Percentiles rank a stretch among this genome's conserved stretches.
Conservation (phyloP, 2,329 filamentous ascomycete species). For the Colletotrichum liaoningense region DNA sequence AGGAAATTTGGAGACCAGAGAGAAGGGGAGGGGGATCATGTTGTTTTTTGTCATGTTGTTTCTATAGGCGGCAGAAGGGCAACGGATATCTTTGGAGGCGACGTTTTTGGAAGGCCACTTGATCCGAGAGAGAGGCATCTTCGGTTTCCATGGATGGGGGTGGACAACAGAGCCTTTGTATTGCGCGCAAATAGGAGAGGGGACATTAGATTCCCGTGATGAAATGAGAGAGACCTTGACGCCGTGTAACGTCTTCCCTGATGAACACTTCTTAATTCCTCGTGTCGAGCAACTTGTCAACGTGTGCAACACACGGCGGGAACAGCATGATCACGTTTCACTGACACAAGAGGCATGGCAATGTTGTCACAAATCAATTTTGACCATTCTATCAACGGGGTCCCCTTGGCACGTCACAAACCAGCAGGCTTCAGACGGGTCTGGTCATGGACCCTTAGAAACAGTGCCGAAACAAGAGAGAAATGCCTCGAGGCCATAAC, state of each 20-base stretch:
- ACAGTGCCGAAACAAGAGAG: slow-evolving; percentile 25
- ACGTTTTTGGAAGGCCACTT: background rate
- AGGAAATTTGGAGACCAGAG: background rate
- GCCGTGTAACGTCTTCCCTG: too few relatives aligned
- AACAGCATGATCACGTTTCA: background rate
- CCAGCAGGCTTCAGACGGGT: slow-evolving; percentile 1
- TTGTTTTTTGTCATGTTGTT: slow-evolving; percentile 2
- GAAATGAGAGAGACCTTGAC: slow-evolving; percentile 28
- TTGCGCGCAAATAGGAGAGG: slow-evolving; percentile 16
- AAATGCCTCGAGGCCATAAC: slow-evolving; percentile 30
- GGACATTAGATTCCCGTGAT: slow-evolving; percentile 21
- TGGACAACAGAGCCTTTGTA: slow-evolving; percentile 10
- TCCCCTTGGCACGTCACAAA: background rate
- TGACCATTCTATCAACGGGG: slow-evolving; percentile 28
- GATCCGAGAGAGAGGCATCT: background rate
- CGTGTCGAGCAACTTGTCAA: background rate
- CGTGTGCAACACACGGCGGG: background rate
- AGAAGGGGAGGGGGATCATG: background rate
- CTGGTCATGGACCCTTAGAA: slow-evolving; percentile 1
- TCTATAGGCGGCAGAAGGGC: slow-evolving; percentile 9
- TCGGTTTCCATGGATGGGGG: background rate
- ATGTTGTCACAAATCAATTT: slow-evolving; percentile 20
- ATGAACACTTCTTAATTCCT: background rate
- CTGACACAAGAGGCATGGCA: background rate
- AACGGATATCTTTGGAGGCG: background rate